Conservation (phyloP, 2,329 filamentous ascomycete species). For the Beauveria scarabaeidicola region DNA sequence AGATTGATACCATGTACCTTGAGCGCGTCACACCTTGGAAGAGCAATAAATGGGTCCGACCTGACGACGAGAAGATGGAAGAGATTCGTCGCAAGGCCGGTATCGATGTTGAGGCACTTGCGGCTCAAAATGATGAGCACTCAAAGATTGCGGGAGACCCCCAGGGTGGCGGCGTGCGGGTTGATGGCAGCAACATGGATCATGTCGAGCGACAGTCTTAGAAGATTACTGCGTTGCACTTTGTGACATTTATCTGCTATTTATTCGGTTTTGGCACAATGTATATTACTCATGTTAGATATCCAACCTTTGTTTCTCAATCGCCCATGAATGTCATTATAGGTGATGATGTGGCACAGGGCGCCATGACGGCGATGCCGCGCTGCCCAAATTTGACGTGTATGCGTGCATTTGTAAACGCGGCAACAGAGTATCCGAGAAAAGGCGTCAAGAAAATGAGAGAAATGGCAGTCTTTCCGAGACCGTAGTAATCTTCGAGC, state of each 20-base stretch:
- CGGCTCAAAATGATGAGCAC: slow-evolving; percentile 4
- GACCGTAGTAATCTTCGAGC: slow-evolving; percentile 53
- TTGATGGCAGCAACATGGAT: slow-evolving; percentile 5
- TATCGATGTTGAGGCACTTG: slow-evolving; percentile 25
- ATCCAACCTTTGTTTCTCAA: too few species aligned
- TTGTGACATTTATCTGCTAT: background rate
- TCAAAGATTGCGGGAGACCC: slow-evolving; percentile 7
- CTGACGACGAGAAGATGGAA: slow-evolving; percentile 34
- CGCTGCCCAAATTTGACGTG: slow-evolving; percentile 55
- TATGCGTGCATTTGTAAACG: slow-evolving; percentile 51
- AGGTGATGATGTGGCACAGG: slow-evolving; percentile 54
- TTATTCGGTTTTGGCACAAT: background rate
- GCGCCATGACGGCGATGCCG: slow-evolving; percentile 55
- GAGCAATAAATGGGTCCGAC: slow-evolving; percentile 46
- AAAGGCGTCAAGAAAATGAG: slow-evolving; percentile 58
- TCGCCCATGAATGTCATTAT: slow-evolving; percentile 19
- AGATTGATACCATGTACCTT: slow-evolving; percentile 73
- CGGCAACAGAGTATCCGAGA: slow-evolving; percentile 52
- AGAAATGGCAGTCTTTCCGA: slow-evolving; percentile 52
- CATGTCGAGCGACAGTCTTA: slow-evolving; percentile 1
- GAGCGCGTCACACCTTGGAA: slow-evolving; percentile 55
- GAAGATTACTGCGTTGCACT: background rate
- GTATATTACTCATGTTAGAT: too few species aligned
- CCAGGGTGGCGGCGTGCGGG: background rate
- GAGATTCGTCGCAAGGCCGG: slow-evolving; percentile 34